Evolutionary conservation across 371 early-diverging fungal species (phyloP).

Genomic region (Vittaforma corneae): DNA sequence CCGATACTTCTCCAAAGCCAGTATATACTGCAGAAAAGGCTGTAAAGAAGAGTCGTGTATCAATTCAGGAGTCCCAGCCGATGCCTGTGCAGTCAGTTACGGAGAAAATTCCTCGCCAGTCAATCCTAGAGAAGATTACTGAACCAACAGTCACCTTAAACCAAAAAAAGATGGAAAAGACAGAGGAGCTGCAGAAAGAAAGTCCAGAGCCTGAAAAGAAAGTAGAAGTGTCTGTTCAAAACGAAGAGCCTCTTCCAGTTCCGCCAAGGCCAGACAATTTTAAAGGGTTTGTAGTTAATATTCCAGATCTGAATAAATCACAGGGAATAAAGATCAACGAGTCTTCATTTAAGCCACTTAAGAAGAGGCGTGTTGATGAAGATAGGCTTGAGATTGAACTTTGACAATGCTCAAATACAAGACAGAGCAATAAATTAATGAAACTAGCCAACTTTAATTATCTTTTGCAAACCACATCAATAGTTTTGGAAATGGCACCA

Average conservation of each 20-base stretch:
- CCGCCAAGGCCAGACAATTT: constrained; percentile 3
- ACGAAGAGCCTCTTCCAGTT: too few relatives aligned
- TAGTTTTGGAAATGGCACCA: too few relatives aligned
- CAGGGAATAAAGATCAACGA: background rate
- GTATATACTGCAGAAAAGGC: constrained; percentile 1
- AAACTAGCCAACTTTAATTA: background rate
- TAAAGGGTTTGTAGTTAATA: constrained; percentile 4
- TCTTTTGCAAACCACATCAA: background rate
- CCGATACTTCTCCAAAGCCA: background rate
- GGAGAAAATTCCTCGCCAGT: too few relatives aligned
- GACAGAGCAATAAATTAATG: background rate
- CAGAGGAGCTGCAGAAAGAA: background rate
- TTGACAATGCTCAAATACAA: background rate
- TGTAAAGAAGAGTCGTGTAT: too few relatives aligned
- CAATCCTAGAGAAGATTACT: too few relatives aligned
- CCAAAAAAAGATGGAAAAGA: background rate
- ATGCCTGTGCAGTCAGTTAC: too few relatives aligned
- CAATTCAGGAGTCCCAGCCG: too few relatives aligned
- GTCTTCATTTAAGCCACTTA: constrained; percentile 6
- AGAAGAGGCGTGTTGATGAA: constrained; percentile 4
- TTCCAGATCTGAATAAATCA: background rate
- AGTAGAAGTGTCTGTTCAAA: too few relatives aligned
- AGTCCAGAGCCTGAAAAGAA: background rate
- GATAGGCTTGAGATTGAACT: background rate
- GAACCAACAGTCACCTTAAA: too few relatives aligned